Base-by-base conservation (phyloP, 148 eudicot genomes). In the Persicaria maculosa region DNA sequence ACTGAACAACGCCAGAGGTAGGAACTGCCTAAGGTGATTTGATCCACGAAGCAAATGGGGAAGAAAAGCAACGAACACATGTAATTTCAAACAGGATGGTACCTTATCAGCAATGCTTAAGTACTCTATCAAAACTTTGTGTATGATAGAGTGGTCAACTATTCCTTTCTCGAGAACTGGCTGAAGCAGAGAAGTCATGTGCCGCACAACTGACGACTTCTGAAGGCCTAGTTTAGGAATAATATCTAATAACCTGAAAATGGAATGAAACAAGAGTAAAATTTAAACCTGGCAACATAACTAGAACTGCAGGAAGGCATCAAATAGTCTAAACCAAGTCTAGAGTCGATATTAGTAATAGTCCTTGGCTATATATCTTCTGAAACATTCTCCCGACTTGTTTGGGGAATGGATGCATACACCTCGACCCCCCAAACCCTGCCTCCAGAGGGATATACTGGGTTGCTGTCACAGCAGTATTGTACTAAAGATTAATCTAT, bases 121-220 rank as follows among this genome's bases (percentile, higher is more conserved):
- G 83, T 85, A 96, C 80, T 92, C 99, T 46, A 92, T 31, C 64
- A 96, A 79, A 19, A 90, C 89, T 84, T 81, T 90, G 80, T 96
- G 97, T 71, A 86, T 87, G 78, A 96, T 92, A 9, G 95, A 86
- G 81, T 96, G 99, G 79, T 96, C 99, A 75, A 96, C 86, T 68
- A 96, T 96, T 74, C 97, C 97, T 79, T 96, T 92, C 85, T 96
- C 99, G 78, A 93, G 73, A 75, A 96, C 89, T 64, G 99, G 92
- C 82, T 86, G 93, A 48, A 96, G 82, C 47, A 86, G 87, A 58
- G 81, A 65, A 74, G 81, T 75, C 99, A 96, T 92, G 80, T 96
- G 97, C 55, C 90, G 89, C 73, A 84, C 44, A 53, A 92, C 97
- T 48, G 90, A 85, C 70, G 86, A 64, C 82, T 85, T 96, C 78